These are phyloP conservation scores for Cenchrus purpureus DNA, from an alignment of 176 grass and related monocot genomes.

Conservation along the genomic window DNA sequence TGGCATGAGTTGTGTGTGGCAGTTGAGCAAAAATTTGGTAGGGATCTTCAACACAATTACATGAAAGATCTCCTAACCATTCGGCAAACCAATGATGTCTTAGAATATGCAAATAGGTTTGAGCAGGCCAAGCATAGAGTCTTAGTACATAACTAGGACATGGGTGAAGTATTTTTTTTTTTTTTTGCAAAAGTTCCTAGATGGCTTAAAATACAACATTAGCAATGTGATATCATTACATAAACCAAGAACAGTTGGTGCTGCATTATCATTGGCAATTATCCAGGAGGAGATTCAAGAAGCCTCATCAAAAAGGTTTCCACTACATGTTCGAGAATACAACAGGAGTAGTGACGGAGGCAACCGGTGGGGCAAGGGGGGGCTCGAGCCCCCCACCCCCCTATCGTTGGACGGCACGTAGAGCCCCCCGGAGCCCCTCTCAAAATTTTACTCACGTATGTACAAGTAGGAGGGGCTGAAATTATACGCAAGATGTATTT, in stretches of 20 bases:
- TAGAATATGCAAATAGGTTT: not conserved
- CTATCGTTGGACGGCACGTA: too few relatives aligned
- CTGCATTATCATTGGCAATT: not conserved
- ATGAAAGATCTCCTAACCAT: not conserved
- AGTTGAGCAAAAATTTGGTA: not conserved
- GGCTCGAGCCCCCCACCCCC: too few relatives aligned
- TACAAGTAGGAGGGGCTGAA: too few relatives aligned
- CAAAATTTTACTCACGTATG: too few relatives aligned
- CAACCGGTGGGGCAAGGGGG: too few relatives aligned
- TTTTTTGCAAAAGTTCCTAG: not conserved
- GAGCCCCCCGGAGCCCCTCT: too few relatives aligned
- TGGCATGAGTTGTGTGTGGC: not conserved
- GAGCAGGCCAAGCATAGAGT: not conserved
- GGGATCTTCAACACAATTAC: not conserved
- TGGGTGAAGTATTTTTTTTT: not conserved
- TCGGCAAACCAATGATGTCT: not conserved
- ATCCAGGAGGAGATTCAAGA: not conserved
- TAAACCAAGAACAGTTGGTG: not conserved
- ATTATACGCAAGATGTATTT: too few relatives aligned
- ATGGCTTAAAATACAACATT: not conserved
- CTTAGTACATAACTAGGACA: not conserved
- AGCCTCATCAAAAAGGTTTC: too few relatives aligned
- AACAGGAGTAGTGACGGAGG: too few relatives aligned
- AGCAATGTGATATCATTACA: not conserved
- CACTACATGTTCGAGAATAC: too few relatives aligned